Percentiles rank a stretch among this genome's conserved stretches.
Conservation (phyloP, 2,329 filamentous ascomycete genomes). For the Stachybotrys chartarum region DNA sequence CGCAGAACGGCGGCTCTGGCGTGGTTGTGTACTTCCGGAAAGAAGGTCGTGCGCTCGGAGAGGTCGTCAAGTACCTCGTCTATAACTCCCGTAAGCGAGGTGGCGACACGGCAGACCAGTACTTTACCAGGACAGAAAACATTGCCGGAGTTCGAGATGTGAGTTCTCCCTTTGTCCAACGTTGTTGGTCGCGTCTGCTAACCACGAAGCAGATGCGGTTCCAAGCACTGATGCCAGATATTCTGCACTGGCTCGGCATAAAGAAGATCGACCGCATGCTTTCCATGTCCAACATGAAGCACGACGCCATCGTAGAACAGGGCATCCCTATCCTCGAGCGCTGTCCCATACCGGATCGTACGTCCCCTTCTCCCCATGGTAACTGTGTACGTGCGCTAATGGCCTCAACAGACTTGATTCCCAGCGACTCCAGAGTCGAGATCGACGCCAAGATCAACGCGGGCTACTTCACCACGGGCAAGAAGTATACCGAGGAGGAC, state of each 20-base stretch:
- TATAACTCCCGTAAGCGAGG: conserved; percentile 70
- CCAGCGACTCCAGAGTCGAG: conserved; percentile 79
- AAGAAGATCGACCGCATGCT: conserved; percentile 93
- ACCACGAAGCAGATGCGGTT: conserved; percentile 68
- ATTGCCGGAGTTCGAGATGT: conserved; percentile 59
- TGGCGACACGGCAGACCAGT: conserved; percentile 68
- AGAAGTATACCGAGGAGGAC: conserved; percentile 74
- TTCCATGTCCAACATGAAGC: conserved; percentile 79
- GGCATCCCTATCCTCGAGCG: conserved; percentile 37
- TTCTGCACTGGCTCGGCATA: conserved; percentile 89
- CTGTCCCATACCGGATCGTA: conserved; percentile 73
- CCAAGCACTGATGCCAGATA: conserved; percentile 92
- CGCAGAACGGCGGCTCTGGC: conserved; percentile 80
- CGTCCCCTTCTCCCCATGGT: conserved; percentile 44
- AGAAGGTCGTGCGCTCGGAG: conserved; percentile 79
- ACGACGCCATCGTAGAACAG: conserved; percentile 71
- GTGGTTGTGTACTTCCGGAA: conserved; percentile 97
- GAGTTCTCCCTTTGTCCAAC: neutral
- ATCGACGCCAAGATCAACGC: conserved; percentile 93
- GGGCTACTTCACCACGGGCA: conserved; percentile 70
- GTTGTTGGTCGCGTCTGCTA: neutral
- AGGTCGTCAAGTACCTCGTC: conserved; percentile 77
- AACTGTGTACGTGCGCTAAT: too few relatives aligned
- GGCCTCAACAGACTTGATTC: conserved; percentile 67
- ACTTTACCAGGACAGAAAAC: conserved; percentile 90